These are phyloP conservation scores for Leccinellum rugosiceps DNA, from an alignment of 768 basidiomycete genomes.

Conservation along the genomic window DNA sequence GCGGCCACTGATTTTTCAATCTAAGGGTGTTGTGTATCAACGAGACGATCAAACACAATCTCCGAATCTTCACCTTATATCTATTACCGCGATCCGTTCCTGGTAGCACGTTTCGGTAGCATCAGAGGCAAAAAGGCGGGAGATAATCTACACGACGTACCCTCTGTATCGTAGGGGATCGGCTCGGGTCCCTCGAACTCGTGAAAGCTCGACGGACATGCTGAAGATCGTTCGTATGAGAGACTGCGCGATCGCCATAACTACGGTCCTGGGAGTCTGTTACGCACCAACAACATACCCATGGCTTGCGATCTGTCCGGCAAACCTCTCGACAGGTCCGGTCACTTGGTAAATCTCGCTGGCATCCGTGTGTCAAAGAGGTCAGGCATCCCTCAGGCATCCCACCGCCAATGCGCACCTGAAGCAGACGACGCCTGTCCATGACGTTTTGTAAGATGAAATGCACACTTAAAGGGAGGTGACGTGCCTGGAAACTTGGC, in stretches of 20 bases:
- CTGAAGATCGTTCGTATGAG: conserved; percentile 34
- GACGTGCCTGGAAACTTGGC: conserved; percentile 82
- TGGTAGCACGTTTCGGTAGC: conserved; percentile 20
- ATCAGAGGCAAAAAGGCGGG: background rate
- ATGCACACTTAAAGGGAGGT: background rate
- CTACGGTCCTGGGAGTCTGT: too few species aligned
- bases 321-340: conserved; percentile 94
- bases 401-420: conserved; percentile 42
- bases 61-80: conserved; percentile 63
- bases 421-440: conserved; percentile 74
- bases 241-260: background rate
- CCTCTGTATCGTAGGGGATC: conserved; percentile 85
- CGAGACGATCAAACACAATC: background rate
- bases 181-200: conserved; percentile 89
- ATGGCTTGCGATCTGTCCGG: conserved; percentile 82
- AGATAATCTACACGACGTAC: conserved; percentile 31
- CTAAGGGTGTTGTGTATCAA: conserved; percentile 38
- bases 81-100: conserved; percentile 91
- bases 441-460: background rate
- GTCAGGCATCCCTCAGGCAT: too few species aligned
- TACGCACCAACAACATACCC: conserved; percentile 76
- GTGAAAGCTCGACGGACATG: conserved; percentile 84
- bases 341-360: conserved; percentile 97
- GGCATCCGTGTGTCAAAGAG: background rate
- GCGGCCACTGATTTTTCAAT: conserved; percentile 84